Conservation (phyloP, 495 filamentous ascomycete species). For the Penicillium longicatenatum region DNA sequence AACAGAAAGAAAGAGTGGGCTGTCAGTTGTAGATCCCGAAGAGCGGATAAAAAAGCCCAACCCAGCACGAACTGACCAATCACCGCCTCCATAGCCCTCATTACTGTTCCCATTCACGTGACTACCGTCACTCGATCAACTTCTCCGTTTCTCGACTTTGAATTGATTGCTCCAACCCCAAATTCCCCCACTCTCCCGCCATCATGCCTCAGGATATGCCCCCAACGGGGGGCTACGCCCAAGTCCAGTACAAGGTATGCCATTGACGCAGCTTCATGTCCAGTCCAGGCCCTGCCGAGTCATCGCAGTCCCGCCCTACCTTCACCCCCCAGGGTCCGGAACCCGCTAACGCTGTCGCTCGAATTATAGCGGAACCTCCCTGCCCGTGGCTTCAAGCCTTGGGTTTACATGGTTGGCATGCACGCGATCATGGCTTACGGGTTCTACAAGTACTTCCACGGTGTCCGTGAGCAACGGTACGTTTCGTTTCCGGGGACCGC, state of each 20-base stretch:
- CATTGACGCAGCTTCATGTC: constrained; percentile 15
- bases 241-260: constrained; percentile 92
- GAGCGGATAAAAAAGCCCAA: constrained; percentile 24
- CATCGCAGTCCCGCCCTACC: constrained; percentile 15
- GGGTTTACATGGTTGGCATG: constrained; percentile 71
- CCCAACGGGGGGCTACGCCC: constrained; percentile 88
- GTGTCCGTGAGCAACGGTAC: constrained; percentile 85
- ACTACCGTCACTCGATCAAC: constrained; percentile 32
- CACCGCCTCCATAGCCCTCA: constrained; percentile 28
- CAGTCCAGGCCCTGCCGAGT: constrained; percentile 2
- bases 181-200: constrained; percentile 22
- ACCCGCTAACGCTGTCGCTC: constrained; percentile 12
- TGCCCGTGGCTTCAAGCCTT: constrained; percentile 84
- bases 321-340: background rate
- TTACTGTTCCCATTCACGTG: constrained; percentile 42
- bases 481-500: constrained; percentile 28
- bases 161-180: constrained; percentile 7
- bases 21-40: constrained; percentile 20
- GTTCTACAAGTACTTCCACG: constrained; percentile 77
- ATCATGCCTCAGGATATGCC: constrained; percentile 81
- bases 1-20: constrained; percentile 9
- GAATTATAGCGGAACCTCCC: constrained; percentile 81
- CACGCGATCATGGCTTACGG: constrained; percentile 81
- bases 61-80: constrained; percentile 33
- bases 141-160: constrained; percentile 35